Evolutionary conservation across 2,329 filamentous ascomycete species (phyloP).

Genomic region (Penicillium sp.): DNA sequence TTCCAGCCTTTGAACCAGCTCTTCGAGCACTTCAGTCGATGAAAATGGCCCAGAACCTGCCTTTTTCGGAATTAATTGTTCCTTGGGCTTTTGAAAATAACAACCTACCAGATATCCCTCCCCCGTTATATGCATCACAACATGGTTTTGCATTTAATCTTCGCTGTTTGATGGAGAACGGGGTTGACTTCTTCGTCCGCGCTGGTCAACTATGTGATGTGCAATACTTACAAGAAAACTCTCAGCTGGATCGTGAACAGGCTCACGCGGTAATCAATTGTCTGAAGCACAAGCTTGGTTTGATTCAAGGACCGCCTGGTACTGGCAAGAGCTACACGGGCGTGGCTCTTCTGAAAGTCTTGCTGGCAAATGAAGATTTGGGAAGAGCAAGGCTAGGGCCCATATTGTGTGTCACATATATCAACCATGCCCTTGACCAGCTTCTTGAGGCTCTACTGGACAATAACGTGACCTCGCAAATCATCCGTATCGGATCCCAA

Average conservation of each 20-base stretch:
- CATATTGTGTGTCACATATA: constrained; percentile 51
- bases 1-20: constrained; percentile 59
- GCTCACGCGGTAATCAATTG: constrained; percentile 19
- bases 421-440: constrained; percentile 57
- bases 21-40: constrained; percentile 58
- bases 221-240: constrained; percentile 15
- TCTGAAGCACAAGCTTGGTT: constrained; percentile 18
- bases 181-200: constrained; percentile 20
- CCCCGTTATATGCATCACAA: constrained; percentile 53
- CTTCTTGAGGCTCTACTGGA: constrained; percentile 60
- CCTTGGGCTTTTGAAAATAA: constrained; percentile 17
- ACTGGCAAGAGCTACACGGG: constrained; percentile 32
- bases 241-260: constrained; percentile 24
- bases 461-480: constrained; percentile 34
- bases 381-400: constrained; percentile 41
- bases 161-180: constrained; percentile 28
- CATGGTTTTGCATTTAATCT: constrained; percentile 51
- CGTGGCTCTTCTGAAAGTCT: constrained; percentile 31
- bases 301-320: constrained; percentile 33
- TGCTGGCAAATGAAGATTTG: constrained; percentile 24
- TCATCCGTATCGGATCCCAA: constrained; percentile 62
- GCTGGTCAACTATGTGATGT: constrained; percentile 16
- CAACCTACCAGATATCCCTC: constrained; percentile 33
- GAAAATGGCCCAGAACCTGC: constrained; percentile 45
- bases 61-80: constrained; percentile 49